Percentiles rank a stretch among this genome's conserved stretches.
These are phyloP conservation scores for Aspergillus latus DNA, from an alignment of 2,329 filamentous ascomycete genomes.

Conservation along the genomic window DNA sequence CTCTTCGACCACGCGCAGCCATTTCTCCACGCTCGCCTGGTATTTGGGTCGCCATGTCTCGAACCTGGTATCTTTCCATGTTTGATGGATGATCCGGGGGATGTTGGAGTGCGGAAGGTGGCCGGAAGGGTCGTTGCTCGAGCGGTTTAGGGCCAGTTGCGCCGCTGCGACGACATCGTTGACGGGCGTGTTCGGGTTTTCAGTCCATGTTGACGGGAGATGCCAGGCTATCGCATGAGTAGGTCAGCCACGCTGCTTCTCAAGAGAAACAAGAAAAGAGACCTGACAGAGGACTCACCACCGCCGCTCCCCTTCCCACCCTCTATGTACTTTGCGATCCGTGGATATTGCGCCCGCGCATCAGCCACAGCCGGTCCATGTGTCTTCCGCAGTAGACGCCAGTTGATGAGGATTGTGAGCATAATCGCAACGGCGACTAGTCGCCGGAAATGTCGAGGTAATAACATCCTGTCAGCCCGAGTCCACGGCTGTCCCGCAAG, in stretches of 20 bases:
- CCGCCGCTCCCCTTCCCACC: not conserved
- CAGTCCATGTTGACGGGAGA: not conserved
- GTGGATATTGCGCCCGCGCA: not conserved
- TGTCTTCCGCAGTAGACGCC: not conserved
- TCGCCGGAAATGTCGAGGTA: not conserved
- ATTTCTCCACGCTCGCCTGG: slow-evolving; percentile 28
- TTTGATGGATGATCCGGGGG: slow-evolving; percentile 35
- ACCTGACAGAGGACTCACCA: not conserved
- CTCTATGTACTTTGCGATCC: not conserved
- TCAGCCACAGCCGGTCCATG: not conserved
- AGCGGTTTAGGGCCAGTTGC: slow-evolving; percentile 23
- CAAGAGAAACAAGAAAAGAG: too few species aligned
- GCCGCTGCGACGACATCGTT: slow-evolving; percentile 31
- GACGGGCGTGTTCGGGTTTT: not conserved
- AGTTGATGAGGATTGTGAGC: not conserved
- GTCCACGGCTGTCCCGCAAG: not conserved
- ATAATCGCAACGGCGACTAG: not conserved
- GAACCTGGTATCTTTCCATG: slow-evolving; percentile 29
- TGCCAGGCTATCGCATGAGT: not conserved
- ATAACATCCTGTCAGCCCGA: not conserved
- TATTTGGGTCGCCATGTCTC: slow-evolving; percentile 29
- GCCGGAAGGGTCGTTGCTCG: slow-evolving; percentile 14
- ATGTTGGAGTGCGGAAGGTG: slow-evolving; percentile 28
- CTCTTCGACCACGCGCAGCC: slow-evolving; percentile 26
- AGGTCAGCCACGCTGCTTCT: not conserved